These are phyloP conservation scores for Recurvomyces mirabilis DNA, from an alignment of 495 filamentous ascomycete species.

Conservation along the genomic window DNA sequence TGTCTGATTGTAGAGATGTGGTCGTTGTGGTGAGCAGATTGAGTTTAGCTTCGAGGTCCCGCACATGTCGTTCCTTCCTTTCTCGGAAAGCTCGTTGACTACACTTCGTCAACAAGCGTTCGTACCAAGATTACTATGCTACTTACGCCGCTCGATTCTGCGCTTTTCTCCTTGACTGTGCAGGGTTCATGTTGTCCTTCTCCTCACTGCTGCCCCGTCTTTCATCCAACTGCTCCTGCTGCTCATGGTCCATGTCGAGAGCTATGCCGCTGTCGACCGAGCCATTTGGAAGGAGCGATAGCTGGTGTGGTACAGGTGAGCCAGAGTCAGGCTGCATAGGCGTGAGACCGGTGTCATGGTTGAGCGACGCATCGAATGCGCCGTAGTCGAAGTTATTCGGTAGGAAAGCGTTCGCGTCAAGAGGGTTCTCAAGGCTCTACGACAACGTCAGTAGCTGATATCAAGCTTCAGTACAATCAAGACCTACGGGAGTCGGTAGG, in stretches of 20 bases:
- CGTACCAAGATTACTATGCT: background rate
- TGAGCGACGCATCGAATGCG: conserved; percentile 9
- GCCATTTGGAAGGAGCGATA: conserved; percentile 10
- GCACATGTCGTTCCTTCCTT: conserved; percentile 87
- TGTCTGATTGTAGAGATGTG: conserved; percentile 51
- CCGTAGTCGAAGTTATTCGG: conserved; percentile 12
- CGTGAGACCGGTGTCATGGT: conserved; percentile 4
- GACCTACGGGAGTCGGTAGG: conserved; percentile 7
- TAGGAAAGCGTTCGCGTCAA: conserved; percentile 14
- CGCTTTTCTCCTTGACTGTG: conserved; percentile 79
- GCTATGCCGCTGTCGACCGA: conserved; percentile 20
- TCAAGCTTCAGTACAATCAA: background rate
- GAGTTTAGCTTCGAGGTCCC: conserved; percentile 82
- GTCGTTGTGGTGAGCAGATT: conserved; percentile 54
- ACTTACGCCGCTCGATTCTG: conserved; percentile 92
- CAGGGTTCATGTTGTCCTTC: conserved; percentile 61
- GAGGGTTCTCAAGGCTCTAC: conserved; percentile 12
- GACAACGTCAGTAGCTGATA: background rate
- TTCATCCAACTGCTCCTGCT: too few species aligned
- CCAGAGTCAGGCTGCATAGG: conserved; percentile 11
- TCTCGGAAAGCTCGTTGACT: conserved; percentile 96
- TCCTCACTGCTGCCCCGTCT: conserved; percentile 46
- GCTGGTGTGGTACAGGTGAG: conserved; percentile 11
- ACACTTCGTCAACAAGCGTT: conserved; percentile 1
- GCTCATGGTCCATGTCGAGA: conserved; percentile 16